Conservation (phyloP, 148 eudicot genomes). For the Nyssa sinensis region DNA sequence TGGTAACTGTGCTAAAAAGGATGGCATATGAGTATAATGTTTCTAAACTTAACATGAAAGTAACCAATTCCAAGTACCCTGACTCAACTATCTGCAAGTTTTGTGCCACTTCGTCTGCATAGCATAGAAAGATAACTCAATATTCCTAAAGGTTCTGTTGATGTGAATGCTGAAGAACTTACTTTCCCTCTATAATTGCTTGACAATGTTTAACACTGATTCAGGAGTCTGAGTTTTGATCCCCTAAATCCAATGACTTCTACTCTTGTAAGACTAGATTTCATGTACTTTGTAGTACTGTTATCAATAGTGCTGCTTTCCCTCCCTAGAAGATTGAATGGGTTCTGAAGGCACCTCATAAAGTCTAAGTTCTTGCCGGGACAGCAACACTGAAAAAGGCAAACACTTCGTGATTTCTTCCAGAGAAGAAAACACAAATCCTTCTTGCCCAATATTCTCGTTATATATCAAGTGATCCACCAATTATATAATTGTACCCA, state of each 20-base stretch:
- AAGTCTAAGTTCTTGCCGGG: neutral
- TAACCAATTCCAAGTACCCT: conserved; percentile 2
- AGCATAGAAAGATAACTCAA: too few relatives aligned
- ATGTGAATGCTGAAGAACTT: too few relatives aligned
- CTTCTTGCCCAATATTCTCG: neutral
- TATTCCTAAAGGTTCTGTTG: too few relatives aligned
- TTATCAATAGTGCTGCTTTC: too few relatives aligned
- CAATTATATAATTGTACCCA: neutral
- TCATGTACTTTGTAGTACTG: too few relatives aligned
- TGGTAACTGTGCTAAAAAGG: neutral
- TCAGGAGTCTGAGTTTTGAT: too few relatives aligned
- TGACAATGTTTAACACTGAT: too few relatives aligned
- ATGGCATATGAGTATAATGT: neutral
- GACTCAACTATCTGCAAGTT: neutral
- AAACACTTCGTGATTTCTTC: neutral
- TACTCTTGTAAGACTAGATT: too few relatives aligned
- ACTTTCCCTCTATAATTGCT: too few relatives aligned
- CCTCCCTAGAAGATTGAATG: too few relatives aligned
- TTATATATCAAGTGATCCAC: neutral
- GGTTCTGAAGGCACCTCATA: neutral
- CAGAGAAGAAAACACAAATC: neutral
- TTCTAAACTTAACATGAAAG: neutral
- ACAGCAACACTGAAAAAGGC: neutral
- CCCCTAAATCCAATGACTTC: too few relatives aligned
- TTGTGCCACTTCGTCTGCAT: neutral